Evolutionary conservation across 2,329 filamentous ascomycete genomes (phyloP), one percentile per base, ranked within the genome.

Genomic region (Aspergillus oerlinghausenensis): DNA sequence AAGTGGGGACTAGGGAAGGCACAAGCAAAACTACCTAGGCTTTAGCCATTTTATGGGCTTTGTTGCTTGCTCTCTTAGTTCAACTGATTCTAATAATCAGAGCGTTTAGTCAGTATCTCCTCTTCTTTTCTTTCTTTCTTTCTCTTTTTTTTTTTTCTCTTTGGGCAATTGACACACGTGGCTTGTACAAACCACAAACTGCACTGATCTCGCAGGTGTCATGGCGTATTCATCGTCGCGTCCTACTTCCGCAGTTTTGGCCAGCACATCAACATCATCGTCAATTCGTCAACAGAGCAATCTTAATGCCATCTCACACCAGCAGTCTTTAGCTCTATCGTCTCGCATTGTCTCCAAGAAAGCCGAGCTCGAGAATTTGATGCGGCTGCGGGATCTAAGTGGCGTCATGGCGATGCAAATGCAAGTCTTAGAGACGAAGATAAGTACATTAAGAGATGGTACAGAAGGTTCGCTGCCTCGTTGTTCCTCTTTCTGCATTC

Each of bases 311-410:
- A 57, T 62, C 35, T 63, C 76, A 64, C 63, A 72, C 50, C 75
- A 78, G 56, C 82, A 84, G 64, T 83, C 83, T 7, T 82, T 83
- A 1, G 76, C 79, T 29, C 75, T 88, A n/a, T 75, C 83, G 52
- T 77, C 82, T 38, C 83, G 84, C 65, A 85, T 88, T 66, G 79
- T 82, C 58, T 81, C 84, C 63, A 88, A 88, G 74, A 84, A 82
- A 63, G 76, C 79, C 38, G 85, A 88, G 67, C 76, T 88, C 45
- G 84, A 86, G 52, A 84, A 81, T 61, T 75, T 88, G 55, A 81
- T 80, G 58, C 82, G 87, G 65, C 70, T 88, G 55, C 82, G 84
- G 58, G 83, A 85, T 61, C 73, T 87, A 52, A 86, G 83, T 64
- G 81, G 76, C 45, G 80, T 80, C n/a, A 73, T 88, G 29, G 84